Evolutionary conservation across 345 rosid genomes (phyloP).

Genomic region (Nasturtium officinale): DNA sequence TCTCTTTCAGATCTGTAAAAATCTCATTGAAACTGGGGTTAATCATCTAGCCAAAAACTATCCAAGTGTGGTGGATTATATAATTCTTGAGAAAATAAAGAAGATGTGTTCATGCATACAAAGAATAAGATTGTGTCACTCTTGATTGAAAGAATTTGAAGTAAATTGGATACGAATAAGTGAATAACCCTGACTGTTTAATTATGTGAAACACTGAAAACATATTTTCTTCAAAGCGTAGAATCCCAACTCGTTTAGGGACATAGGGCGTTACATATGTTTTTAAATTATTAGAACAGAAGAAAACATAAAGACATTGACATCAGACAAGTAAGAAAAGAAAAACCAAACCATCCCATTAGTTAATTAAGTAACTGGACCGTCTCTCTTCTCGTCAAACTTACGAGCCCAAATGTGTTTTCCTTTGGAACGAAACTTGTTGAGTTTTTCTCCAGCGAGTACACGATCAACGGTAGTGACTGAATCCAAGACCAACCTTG

Average conservation of each 20-base stretch:
- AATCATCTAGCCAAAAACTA: background rate
- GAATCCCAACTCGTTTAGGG: background rate
- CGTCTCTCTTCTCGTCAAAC: conserved; percentile 9
- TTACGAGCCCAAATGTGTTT: conserved; percentile 52
- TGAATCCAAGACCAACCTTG: conserved; percentile 32
- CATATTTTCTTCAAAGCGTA: conserved; percentile 1
- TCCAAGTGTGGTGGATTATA: background rate
- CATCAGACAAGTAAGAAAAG: background rate
- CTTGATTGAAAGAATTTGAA: too few relatives aligned
- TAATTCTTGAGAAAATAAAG: background rate
- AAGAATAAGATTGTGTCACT: background rate
- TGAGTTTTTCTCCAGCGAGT: background rate
- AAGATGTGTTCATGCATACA: background rate
- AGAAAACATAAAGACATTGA: background rate
- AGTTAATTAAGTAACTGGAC: background rate
- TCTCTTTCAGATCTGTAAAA: background rate
- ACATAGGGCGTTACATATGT: conserved; percentile 13
- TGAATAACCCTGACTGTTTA: too few relatives aligned
- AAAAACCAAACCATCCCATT: background rate
- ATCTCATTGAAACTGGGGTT: background rate
- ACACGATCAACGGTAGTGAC: conserved; percentile 31
- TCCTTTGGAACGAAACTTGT: conserved; percentile 34
- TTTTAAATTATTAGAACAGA: background rate
- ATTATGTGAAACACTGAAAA: background rate
- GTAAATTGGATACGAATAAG: too few relatives aligned